These are phyloP conservation scores for Candida hispaniensis DNA, from an alignment of 805 yeast species.

Conservation along the genomic window DNA sequence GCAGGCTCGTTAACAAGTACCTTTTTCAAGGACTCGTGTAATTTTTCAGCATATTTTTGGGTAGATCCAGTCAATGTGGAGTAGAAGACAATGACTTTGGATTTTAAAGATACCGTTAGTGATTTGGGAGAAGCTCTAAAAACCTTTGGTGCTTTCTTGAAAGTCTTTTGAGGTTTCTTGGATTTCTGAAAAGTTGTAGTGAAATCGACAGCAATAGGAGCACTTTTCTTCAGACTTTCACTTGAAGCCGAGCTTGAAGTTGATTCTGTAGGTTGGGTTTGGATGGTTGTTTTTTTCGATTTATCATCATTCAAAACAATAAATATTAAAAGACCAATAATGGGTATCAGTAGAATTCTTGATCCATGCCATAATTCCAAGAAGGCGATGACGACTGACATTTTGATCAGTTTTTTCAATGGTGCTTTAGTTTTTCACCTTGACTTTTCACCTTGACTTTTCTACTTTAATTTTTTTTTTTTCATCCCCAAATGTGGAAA, in stretches of 20 bases:
- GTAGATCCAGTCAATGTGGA: slow-evolving; percentile 82
- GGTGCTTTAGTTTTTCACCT: no score
- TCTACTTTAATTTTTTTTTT: no score
- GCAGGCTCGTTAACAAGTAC: slow-evolving; percentile 36
- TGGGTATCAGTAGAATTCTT: slow-evolving; percentile 16
- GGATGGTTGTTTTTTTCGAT: neutral
- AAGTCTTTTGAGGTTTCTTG: slow-evolving; percentile 6
- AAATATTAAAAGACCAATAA: slow-evolving; percentile 14
- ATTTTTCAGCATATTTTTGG: slow-evolving; percentile 50
- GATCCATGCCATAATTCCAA: slow-evolving; percentile 17
- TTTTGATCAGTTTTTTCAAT: no score
- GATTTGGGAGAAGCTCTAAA: slow-evolving; percentile 18
- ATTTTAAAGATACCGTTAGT: slow-evolving; percentile 13
- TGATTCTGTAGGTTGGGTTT: neutral
- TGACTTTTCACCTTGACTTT: no score
- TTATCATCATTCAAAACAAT: slow-evolving; percentile 7
- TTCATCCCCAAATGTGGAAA: no score
- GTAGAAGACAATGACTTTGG: slow-evolving; percentile 53
- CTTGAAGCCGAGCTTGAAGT: neutral
- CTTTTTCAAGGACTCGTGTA: slow-evolving; percentile 32
- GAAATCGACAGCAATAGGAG: slow-evolving; percentile 23
- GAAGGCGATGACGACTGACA: no score
- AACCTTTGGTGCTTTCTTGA: slow-evolving; percentile 8
- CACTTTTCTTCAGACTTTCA: slow-evolving; percentile 2
- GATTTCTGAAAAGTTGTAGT: slow-evolving; percentile 16